Evolutionary conservation across 2,329 filamentous ascomycete species (phyloP).

Genomic region (Sarocladium kiliense): DNA sequence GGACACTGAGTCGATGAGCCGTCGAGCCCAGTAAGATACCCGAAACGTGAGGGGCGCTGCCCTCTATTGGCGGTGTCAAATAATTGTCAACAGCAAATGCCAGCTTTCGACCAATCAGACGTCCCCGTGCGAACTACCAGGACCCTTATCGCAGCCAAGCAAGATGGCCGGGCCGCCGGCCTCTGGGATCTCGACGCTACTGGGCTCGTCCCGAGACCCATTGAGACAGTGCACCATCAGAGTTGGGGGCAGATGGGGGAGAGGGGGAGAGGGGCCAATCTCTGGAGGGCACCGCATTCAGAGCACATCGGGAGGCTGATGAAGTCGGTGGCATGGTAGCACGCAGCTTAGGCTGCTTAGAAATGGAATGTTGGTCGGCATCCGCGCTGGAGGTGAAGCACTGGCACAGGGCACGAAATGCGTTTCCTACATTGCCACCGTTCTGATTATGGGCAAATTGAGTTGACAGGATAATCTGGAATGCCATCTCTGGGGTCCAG

Average conservation of each 20-base stretch:
- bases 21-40: slow-evolving; percentile 6
- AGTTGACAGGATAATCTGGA: too few relatives aligned
- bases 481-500: not conserved
- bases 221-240: not conserved
- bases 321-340: not conserved
- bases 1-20: slow-evolving; percentile 3
- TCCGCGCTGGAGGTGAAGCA: too few relatives aligned
- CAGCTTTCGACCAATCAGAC: slow-evolving; percentile 28
- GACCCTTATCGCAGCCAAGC: slow-evolving; percentile 40
- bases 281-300: not conserved
- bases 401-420: too few relatives aligned
- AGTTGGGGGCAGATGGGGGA: not conserved
- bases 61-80: slow-evolving; percentile 21
- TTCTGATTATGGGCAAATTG: too few relatives aligned
- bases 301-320: not conserved
- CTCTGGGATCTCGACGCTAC: slow-evolving; percentile 16
- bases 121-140: slow-evolving; percentile 12
- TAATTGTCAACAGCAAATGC: slow-evolving; percentile 38
- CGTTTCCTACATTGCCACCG: too few relatives aligned
- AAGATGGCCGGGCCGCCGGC: slow-evolving; percentile 17
- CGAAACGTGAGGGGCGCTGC: slow-evolving; percentile 4
- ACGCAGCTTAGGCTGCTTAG: too few relatives aligned
- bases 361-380: not conserved
- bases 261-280: not conserved
- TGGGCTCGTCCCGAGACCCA: slow-evolving; percentile 9